Evolutionary conservation across 805 yeast species (phyloP).

Genomic region (Hanseniaspora thailandica): DNA sequence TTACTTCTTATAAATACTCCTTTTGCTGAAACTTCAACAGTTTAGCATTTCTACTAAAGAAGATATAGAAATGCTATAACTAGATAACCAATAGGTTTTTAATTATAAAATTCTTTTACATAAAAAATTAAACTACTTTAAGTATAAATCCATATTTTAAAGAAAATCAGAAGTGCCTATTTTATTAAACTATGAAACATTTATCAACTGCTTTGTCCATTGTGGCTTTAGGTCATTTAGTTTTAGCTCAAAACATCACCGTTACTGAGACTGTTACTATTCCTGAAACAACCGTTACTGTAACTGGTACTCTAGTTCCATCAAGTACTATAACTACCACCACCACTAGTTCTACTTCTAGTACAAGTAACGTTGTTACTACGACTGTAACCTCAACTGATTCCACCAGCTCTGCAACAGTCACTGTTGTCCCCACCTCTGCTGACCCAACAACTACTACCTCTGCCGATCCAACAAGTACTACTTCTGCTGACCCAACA

Average conservation of each 20-base stretch:
- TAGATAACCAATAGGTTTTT: not conserved
- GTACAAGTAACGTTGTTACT: not conserved
- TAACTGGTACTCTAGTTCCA: not conserved
- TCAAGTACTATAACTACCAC: not conserved
- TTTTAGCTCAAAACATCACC: not conserved
- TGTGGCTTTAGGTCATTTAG: not conserved
- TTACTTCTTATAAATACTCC: not conserved
- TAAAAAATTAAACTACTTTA: not conserved
- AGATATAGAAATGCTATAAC: not conserved
- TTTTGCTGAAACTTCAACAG: no score
- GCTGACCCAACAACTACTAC: not conserved
- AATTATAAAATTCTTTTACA: not conserved
- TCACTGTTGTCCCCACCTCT: not conserved
- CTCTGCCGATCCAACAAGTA: not conserved
- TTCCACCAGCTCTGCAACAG: not conserved
- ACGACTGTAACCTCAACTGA: constrained; percentile 1
- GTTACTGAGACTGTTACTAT: constrained; percentile 7
- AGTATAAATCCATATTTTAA: no score
- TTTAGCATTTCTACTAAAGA: no score
- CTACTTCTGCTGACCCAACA: not conserved
- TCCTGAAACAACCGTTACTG: constrained; percentile 7
- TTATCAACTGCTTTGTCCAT: not conserved
- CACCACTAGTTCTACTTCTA: not conserved
- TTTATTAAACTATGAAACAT: not conserved
- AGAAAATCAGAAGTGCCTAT: no score